These are phyloP conservation scores for Pedinophyceae sp. DNA, from an alignment of 139 green algal genomes.

Conservation along the genomic window DNA sequence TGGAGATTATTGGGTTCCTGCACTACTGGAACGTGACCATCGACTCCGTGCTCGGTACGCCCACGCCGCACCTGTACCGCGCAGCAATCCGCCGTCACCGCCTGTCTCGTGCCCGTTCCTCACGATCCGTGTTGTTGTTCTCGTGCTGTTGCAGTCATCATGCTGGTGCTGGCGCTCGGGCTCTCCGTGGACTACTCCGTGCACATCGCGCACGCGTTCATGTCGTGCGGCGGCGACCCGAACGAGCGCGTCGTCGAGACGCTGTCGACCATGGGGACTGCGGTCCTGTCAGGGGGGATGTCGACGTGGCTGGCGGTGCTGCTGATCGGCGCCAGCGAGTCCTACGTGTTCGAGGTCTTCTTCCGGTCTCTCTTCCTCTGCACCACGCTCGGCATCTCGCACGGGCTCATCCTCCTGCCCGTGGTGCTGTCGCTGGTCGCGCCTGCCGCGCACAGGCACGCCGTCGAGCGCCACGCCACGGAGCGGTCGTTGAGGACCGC, in stretches of 20 bases:
- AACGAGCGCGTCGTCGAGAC: slow-evolving; percentile 11
- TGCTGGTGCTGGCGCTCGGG: neutral
- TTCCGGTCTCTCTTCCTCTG: slow-evolving; percentile 24
- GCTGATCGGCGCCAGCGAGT: slow-evolving; percentile 7
- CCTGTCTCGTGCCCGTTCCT: slow-evolving; percentile 36
- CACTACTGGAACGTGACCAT: slow-evolving; percentile 20
- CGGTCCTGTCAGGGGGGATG: slow-evolving; percentile 28
- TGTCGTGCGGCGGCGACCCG: neutral
- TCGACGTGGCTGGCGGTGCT: slow-evolving; percentile 29
- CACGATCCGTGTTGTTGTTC: too few species aligned
- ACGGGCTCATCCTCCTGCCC: slow-evolving; percentile 23
- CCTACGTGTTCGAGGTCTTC: slow-evolving; percentile 33
- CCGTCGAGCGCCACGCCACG: too few species aligned
- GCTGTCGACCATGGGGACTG: slow-evolving; percentile 22
- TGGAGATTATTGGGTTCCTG: slow-evolving; percentile 32
- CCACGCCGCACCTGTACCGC: slow-evolving; percentile 36
- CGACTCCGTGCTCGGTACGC: slow-evolving; percentile 28
- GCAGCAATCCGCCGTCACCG: slow-evolving; percentile 34
- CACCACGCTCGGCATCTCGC: slow-evolving; percentile 16
- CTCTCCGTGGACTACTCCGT: slow-evolving; percentile 2
- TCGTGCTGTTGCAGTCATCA: neutral
- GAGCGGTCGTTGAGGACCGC: too few species aligned
- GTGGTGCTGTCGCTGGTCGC: slow-evolving; percentile 17
- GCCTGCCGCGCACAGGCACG: slow-evolving; percentile 6
- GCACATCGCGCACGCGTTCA: neutral